phyloP scores from a whole-genome alignment of 2,329 filamentous ascomycete genomes.

The Chrysoporthe austroafricana region DNA sequence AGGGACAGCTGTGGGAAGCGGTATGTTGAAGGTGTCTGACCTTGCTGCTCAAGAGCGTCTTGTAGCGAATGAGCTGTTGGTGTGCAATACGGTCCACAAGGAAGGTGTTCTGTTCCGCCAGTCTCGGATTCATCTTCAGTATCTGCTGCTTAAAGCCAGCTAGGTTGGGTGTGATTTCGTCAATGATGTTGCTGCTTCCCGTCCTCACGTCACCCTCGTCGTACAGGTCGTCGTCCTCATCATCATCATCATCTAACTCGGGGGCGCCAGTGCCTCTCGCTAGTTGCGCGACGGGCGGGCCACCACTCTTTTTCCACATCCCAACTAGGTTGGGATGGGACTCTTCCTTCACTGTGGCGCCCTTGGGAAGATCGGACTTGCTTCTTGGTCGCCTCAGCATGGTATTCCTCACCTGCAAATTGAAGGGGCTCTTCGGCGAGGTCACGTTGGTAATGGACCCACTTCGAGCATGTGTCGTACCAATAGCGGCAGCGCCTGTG shows the following conservation, averaged over 20 bases:
- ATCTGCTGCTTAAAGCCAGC: constrained; percentile 80
- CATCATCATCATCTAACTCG: constrained; percentile 48
- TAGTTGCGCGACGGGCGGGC: constrained; percentile 56
- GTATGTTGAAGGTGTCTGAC: constrained; percentile 71
- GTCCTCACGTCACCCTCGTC: constrained; percentile 66
- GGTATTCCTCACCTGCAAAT: constrained; percentile 50
- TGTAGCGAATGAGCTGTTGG: constrained; percentile 80
- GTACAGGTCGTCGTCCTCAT: constrained; percentile 50
- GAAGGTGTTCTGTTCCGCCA: constrained; percentile 59
- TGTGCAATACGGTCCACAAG: constrained; percentile 81
- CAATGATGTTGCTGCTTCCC: constrained; percentile 64
- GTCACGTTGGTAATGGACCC: constrained; percentile 61
- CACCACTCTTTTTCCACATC: constrained; percentile 57
- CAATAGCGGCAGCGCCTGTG: constrained; percentile 58
- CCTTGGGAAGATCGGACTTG: constrained; percentile 57
- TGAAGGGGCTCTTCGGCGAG: constrained; percentile 58
- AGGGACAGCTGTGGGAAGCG: constrained; percentile 58
- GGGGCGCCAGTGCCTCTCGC: constrained; percentile 39
- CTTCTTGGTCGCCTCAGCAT: constrained; percentile 57
- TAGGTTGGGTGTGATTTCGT: constrained; percentile 71
- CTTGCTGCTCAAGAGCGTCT: constrained; percentile 70
- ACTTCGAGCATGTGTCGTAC: constrained; percentile 59
- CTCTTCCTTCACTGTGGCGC: constrained; percentile 39
- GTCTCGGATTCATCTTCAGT: constrained; percentile 71
- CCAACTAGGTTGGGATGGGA: constrained; percentile 51